These are phyloP conservation scores for Solanum tacnaense DNA, from an alignment of 257 asterid species.

Conservation along the genomic window DNA sequence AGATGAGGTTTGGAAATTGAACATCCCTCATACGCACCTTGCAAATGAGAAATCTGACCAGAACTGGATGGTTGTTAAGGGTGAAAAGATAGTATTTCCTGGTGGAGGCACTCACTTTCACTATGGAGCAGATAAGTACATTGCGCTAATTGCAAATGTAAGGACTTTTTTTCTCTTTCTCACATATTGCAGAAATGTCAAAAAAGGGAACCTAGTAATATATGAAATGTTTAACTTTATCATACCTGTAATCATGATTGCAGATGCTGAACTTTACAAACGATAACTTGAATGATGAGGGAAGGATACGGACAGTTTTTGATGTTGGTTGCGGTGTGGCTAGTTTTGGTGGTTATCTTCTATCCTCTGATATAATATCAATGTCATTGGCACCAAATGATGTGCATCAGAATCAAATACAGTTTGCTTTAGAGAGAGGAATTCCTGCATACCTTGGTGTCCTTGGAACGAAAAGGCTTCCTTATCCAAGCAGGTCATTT, in stretches of 20 bases:
- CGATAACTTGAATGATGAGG: slow-evolving; percentile 58
- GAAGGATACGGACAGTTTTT: slow-evolving; percentile 65
- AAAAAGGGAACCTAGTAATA: background rate
- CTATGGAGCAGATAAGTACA: slow-evolving; percentile 85
- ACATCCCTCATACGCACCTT: slow-evolving; percentile 92
- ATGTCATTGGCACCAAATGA: slow-evolving; percentile 95
- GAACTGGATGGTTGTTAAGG: slow-evolving; percentile 96
- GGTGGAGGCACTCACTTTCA: slow-evolving; percentile 98
- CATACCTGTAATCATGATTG: background rate
- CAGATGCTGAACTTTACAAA: slow-evolving; percentile 85
- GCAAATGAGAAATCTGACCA: slow-evolving; percentile 95
- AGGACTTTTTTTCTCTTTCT: slow-evolving; percentile 19
- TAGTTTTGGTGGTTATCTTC: slow-evolving; percentile 95
- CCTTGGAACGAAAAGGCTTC: slow-evolving; percentile 92
- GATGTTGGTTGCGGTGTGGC: slow-evolving; percentile 98
- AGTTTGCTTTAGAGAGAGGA: slow-evolving; percentile 92
- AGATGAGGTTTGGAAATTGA: slow-evolving; percentile 89
- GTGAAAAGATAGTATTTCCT: slow-evolving; percentile 70
- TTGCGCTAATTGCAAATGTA: slow-evolving; percentile 82
- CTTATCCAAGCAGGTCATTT: slow-evolving; percentile 92
- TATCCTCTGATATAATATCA: slow-evolving; percentile 66
- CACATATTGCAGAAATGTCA: background rate
- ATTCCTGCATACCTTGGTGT: slow-evolving; percentile 94
- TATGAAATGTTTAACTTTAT: background rate
- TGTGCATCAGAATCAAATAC: slow-evolving; percentile 93